Base-by-base conservation (phyloP, 2,329 filamentous ascomycete species). In the Cucurbitaria berberidis region DNA sequence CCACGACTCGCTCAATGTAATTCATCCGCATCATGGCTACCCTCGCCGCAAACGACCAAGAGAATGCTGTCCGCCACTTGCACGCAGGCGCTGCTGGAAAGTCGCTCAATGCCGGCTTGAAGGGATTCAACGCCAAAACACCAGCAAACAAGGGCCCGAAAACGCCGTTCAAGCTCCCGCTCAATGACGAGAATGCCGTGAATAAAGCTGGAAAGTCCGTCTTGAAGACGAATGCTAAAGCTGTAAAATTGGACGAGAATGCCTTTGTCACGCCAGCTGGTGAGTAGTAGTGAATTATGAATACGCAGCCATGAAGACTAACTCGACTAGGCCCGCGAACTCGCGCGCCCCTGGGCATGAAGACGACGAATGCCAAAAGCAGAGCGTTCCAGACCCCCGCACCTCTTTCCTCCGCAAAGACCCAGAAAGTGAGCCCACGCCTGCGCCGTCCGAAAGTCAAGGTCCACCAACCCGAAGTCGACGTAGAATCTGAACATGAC, bases 341-440 rank as follows among this genome's bases (percentile, higher is more conserved):
- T 54, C 87, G 93, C 67, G 92, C 93, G 32, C 90, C 91, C 11
- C 80, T 99, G 42, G 93, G 93, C 29, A 89, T 91, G 81, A 99
- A 99, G 77, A 98, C 93, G 1, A 98, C 95, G 46, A 99, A 99
- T 75, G 91, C 90, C 48, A 98, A 96, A 80, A 84, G 88, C 54
- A 85, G 81, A 70, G 82, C 81, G 44, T 83, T 86, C 61, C 87
- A 89, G 59, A 87, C 86, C 3, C 84, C 84, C 6, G 87, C 84
- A 26, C 87, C 84, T 27, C 88, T 87, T 84, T 62, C 70, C 51
- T 70, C 71, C 10, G 86, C 87, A 56, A 88, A 87, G 76, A 86
- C 86, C 0, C 82, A 85, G 59, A 88, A 87, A 74, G 85, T 85
- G 1, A 87, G 84, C 15, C 79, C 81, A 4, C 86, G 88, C 80